Conservation (phyloP, 2,329 filamentous ascomycete genomes). For the Rachicladosporium sp. region DNA sequence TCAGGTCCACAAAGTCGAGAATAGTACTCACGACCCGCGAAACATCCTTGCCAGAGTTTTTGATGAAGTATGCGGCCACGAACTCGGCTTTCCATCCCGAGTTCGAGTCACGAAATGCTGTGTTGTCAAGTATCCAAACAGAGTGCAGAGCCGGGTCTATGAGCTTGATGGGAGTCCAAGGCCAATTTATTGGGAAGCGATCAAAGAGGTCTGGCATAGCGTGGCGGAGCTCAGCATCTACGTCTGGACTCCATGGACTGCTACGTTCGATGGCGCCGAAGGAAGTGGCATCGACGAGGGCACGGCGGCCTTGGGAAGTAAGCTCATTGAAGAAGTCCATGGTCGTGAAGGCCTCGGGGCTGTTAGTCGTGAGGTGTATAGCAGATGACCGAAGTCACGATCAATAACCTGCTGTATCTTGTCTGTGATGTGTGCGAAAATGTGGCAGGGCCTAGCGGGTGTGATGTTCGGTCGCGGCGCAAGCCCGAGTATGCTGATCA, state of each 20-base stretch:
- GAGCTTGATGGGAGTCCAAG: constrained; percentile 13
- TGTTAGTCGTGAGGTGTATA: too few relatives aligned
- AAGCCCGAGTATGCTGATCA: too few relatives aligned
- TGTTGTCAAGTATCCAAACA: constrained; percentile 87
- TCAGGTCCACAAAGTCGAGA: constrained; percentile 55
- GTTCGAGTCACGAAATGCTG: constrained; percentile 50
- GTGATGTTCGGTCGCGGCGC: too few relatives aligned
- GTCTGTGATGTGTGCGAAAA: too few relatives aligned
- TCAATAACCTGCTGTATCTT: too few relatives aligned
- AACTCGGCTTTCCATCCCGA: constrained; percentile 66
- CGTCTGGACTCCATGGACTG: constrained; percentile 20
- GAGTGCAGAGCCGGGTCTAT: constrained; percentile 54
- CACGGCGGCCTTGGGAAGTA: constrained; percentile 16
- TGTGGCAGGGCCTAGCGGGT: too few relatives aligned
- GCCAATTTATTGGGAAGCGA: constrained; percentile 42
- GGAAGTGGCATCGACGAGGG: constrained; percentile 16
- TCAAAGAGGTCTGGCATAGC: constrained; percentile 24
- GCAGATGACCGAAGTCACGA: too few relatives aligned
- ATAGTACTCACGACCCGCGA: constrained; percentile 59
- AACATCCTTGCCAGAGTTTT: constrained; percentile 53
- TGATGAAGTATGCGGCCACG: constrained; percentile 68
- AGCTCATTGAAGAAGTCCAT: constrained; percentile 18
- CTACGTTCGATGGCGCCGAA: constrained; percentile 15
- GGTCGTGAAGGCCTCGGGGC: background rate
- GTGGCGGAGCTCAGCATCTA: constrained; percentile 19